These are phyloP conservation scores for Starmerella kuoi DNA, from an alignment of 805 yeast species.

Conservation along the genomic window DNA sequence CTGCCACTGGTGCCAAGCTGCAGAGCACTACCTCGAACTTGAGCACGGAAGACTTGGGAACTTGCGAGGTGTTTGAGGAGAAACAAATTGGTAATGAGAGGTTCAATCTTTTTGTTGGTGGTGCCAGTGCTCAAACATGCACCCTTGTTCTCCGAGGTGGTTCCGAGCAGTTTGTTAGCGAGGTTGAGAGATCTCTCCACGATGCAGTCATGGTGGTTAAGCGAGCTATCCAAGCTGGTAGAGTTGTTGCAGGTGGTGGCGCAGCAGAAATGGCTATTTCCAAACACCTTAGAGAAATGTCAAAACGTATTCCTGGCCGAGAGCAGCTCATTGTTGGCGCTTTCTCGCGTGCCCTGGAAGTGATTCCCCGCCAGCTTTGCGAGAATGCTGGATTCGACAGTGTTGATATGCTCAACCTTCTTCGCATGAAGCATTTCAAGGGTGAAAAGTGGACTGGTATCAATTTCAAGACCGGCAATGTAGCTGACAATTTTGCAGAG, in stretches of 20 bases:
- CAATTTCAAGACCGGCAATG: slow-evolving; percentile 70
- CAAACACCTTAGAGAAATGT: slow-evolving; percentile 70
- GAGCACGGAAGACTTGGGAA: slow-evolving; percentile 59
- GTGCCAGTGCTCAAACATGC: slow-evolving; percentile 86
- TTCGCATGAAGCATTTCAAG: slow-evolving; percentile 88
- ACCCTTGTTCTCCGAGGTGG: slow-evolving; percentile 92
- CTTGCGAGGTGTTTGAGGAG: slow-evolving; percentile 79
- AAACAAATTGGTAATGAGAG: slow-evolving; percentile 93
- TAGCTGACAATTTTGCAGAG: slow-evolving; percentile 70
- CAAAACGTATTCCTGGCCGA: slow-evolving; percentile 84
- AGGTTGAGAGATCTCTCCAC: slow-evolving; percentile 92
- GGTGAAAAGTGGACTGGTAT: slow-evolving; percentile 89
- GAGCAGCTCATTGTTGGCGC: slow-evolving; percentile 88
- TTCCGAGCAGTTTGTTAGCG: slow-evolving; percentile 95
- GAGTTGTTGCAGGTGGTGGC: slow-evolving; percentile 97
- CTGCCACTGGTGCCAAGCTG: slow-evolving; percentile 86
- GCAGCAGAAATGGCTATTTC: slow-evolving; percentile 97
- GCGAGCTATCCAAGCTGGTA: slow-evolving; percentile 76
- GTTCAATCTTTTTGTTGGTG: slow-evolving; percentile 83
- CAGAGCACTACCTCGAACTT: slow-evolving; percentile 61
- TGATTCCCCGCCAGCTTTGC: slow-evolving; percentile 93
- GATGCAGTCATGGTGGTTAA: slow-evolving; percentile 98
- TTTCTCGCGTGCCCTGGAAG: slow-evolving; percentile 87
- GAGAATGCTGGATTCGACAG: slow-evolving; percentile 99
- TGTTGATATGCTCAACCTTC: slow-evolving; percentile 78